A percentile compares a stretch with the other conserved stretches of the same genome.
These are phyloP conservation scores for Nothopassalora personata DNA, from an alignment of 2,329 filamentous ascomycete species.

Conservation along the genomic window DNA sequence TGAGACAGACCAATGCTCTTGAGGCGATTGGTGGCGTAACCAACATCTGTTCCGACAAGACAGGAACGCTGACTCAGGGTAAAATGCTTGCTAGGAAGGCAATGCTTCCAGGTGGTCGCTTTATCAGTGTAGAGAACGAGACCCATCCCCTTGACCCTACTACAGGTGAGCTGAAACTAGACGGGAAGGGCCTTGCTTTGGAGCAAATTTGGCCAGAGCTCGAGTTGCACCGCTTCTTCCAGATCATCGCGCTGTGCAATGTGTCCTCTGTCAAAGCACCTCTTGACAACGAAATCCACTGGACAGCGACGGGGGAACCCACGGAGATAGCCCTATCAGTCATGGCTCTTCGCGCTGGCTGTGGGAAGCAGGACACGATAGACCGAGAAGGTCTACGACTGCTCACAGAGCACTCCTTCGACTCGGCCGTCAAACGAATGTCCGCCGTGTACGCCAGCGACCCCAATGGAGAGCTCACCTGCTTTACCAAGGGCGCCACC, in stretches of 20 bases:
- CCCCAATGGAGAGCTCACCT: constrained; percentile 11
- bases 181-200: constrained; percentile 7
- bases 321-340: constrained; percentile 71
- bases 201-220: constrained; percentile 43
- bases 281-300: constrained; percentile 46
- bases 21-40: constrained; percentile 61
- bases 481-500: constrained; percentile 33
- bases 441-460: constrained; percentile 26
- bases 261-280: constrained; percentile 52
- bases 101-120: constrained; percentile 55
- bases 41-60: constrained; percentile 67
- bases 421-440: constrained; percentile 34
- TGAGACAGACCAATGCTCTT: constrained; percentile 58
- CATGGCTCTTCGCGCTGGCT: constrained; percentile 58
- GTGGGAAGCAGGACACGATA: constrained; percentile 17
- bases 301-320: constrained; percentile 60
- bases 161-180: constrained; percentile 21
- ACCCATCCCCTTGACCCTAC: constrained; percentile 53
- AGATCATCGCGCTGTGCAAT: constrained; percentile 60
- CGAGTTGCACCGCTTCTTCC: constrained; percentile 47
- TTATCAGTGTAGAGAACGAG: constrained; percentile 53
- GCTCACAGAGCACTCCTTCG: constrained; percentile 31
- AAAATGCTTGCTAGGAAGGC: constrained; percentile 59
- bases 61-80: constrained; percentile 50
- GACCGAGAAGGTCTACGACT: constrained; percentile 8